Evolutionary conservation across 345 rosid species (phyloP), one percentile per base, ranked within the genome.

Genomic region (Brassica nigra): DNA sequence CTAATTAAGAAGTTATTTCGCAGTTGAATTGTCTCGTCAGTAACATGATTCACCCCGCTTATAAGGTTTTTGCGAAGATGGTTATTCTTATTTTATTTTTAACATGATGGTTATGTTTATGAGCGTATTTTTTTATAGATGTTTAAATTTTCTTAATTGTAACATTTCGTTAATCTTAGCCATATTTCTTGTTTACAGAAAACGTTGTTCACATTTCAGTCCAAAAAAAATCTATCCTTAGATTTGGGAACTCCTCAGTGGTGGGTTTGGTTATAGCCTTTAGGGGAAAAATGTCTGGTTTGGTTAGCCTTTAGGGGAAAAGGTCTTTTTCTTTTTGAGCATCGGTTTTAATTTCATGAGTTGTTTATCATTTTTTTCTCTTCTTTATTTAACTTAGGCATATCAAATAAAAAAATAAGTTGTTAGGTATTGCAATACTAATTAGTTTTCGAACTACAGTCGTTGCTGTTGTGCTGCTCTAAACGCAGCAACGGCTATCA

Each of bases 191-290:
- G 7, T 49, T 49, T 49, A 49, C 55, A 14, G 55, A 47, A 14
- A 47, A 47, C 16, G 5, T 14, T 47, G 5, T 47, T 47, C 27
- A 69, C 36, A 15, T 70, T 52, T 30, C 6, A 52, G 16, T 16
- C 3, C 0, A 12, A 18, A 23, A 9, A 68, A 67, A 10, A 29
- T 12, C 8, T 68, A n/a, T 27, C 28, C 16, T 8, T 61, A 47
- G 54, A 49, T 62, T 3, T 14, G 36, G 82, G 78, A 79, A 57
- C 65, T 79, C 78, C 74, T 73, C 64, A 62, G 78, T 73, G 78
- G 73, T 73, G 77, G 74, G 16, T 14, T 42, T 42, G 49, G 14
- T 42, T 42, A 33, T 33, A 42, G 49, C 49, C 49, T 42, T 42
- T 42, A 42, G 49, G 14, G 49, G 14, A 2, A 42, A 42, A 42